phyloP scores from a whole-genome alignment of 1,284 basidiomycete species.

The Caloboletus inedulis region DNA sequence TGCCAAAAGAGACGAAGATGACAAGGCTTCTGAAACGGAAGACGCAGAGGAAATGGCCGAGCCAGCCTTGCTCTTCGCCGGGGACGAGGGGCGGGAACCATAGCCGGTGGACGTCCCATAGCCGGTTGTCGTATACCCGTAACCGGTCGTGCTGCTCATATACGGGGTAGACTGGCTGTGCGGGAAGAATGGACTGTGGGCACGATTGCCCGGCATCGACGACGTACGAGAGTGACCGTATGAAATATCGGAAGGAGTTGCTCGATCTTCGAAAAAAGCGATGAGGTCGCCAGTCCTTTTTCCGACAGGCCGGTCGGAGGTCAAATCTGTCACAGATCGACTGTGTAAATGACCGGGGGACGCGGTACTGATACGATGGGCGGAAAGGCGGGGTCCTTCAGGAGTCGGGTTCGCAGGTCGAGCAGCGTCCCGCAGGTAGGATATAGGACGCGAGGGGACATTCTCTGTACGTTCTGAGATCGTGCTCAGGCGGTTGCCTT shows the following conservation, averaged over 20 bases:
- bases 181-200: slow-evolving; percentile 50
- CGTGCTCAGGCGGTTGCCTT: slow-evolving; percentile 47
- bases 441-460: slow-evolving; percentile 44
- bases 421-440: slow-evolving; percentile 33
- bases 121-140: slow-evolving; percentile 30
- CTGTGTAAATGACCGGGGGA: slow-evolving; percentile 29
- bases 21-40: slow-evolving; percentile 29
- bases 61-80: slow-evolving; percentile 41
- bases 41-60: slow-evolving; percentile 30
- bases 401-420: slow-evolving; percentile 37
- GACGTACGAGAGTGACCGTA: slow-evolving; percentile 47
- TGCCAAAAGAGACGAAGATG: slow-evolving; percentile 39
- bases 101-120: slow-evolving; percentile 32
- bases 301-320: slow-evolving; percentile 41
- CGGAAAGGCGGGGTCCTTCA: slow-evolving; percentile 43
- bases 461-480: slow-evolving; percentile 61
- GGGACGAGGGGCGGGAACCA: slow-evolving; percentile 45
- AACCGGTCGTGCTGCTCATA: slow-evolving; percentile 31
- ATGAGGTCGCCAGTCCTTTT: slow-evolving; percentile 67
- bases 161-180: slow-evolving; percentile 43
- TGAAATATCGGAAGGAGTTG: slow-evolving; percentile 30
- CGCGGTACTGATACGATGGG: slow-evolving; percentile 23
- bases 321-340: slow-evolving; percentile 27
- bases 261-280: slow-evolving; percentile 67
- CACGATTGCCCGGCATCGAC: slow-evolving; percentile 53